Percentiles rank a stretch among this genome's conserved stretches.
Evolutionary conservation across 176 grass and related monocot genomes (phyloP).

Genomic region (Hordeum marinum): DNA sequence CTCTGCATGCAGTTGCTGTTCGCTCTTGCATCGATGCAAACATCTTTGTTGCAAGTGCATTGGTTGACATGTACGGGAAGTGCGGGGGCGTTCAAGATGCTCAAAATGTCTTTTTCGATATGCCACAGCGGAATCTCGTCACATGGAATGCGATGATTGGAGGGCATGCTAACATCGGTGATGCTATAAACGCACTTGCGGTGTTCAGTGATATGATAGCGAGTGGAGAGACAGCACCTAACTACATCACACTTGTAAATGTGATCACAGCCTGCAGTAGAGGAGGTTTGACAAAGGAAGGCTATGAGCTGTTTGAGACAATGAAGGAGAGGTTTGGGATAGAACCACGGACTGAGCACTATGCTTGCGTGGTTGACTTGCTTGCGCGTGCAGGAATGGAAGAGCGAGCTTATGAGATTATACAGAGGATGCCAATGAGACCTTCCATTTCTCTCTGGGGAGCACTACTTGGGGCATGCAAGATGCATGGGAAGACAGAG

Average conservation of each 20-base stretch:
- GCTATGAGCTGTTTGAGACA: slow-evolving; percentile 55
- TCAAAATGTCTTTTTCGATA: slow-evolving; percentile 42
- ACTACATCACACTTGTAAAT: slow-evolving; percentile 69
- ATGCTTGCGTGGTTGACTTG: slow-evolving; percentile 79
- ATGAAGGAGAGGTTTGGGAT: slow-evolving; percentile 77
- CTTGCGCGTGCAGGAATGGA: slow-evolving; percentile 77
- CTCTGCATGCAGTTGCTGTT: slow-evolving; percentile 54
- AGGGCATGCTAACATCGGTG: slow-evolving; percentile 62
- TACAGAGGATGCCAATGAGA: slow-evolving; percentile 60
- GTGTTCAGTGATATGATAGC: slow-evolving; percentile 61
- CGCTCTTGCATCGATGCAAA: slow-evolving; percentile 55
- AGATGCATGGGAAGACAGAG: slow-evolving; percentile 68
- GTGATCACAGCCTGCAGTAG: slow-evolving; percentile 68
- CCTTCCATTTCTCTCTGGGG: slow-evolving; percentile 79
- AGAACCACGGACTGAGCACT: slow-evolving; percentile 61
- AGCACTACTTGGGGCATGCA: slow-evolving; percentile 76
- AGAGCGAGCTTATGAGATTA: slow-evolving; percentile 71
- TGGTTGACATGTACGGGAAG: slow-evolving; percentile 86
- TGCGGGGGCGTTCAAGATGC: slow-evolving; percentile 61
- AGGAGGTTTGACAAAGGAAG: slow-evolving; percentile 65
- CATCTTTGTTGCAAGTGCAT: slow-evolving; percentile 65
- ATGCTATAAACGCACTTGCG: slow-evolving; percentile 48
- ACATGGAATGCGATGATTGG: slow-evolving; percentile 75
- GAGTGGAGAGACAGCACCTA: slow-evolving; percentile 46
- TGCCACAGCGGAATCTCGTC: slow-evolving; percentile 55